phyloP scores from a whole-genome alignment of 2,329 filamentous ascomycete genomes.

The Sordariomycetes sp. region DNA sequence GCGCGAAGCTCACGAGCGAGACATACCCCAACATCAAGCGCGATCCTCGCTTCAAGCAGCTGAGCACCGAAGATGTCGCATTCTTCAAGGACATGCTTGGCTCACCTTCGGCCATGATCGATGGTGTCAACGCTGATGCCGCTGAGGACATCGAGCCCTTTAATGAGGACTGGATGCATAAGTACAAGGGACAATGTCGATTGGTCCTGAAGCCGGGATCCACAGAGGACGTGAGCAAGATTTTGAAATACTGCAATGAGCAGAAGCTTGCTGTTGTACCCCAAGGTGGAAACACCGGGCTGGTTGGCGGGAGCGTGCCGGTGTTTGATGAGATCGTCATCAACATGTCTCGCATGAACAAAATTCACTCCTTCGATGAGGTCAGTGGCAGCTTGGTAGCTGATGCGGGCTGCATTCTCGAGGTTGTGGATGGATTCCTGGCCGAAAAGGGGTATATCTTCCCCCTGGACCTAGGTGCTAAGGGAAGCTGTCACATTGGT shows the following conservation, averaged over 20 bases:
- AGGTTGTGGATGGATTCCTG: constrained; percentile 78
- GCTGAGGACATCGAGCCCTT: constrained; percentile 80
- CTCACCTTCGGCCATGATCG: constrained; percentile 69
- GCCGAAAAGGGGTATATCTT: constrained; percentile 82
- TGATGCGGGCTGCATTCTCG: constrained; percentile 85
- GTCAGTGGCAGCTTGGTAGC: constrained; percentile 84
- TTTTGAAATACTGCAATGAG: constrained; percentile 92
- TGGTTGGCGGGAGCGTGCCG: constrained; percentile 91
- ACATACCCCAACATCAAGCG: constrained; percentile 78
- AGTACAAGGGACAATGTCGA: constrained; percentile 85
- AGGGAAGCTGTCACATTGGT: constrained; percentile 93
- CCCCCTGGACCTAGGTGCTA: constrained; percentile 92
- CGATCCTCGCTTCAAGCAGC: constrained; percentile 61
- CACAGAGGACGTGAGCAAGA: constrained; percentile 81
- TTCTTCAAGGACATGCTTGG: constrained; percentile 79
- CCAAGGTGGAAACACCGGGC: constrained; percentile 92
- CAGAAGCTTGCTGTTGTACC: constrained; percentile 88
- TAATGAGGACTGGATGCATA: constrained; percentile 98
- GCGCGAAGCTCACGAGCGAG: constrained; percentile 67
- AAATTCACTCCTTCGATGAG: constrained; percentile 84
- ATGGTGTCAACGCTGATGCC: constrained; percentile 64
- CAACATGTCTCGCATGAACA: constrained; percentile 83
- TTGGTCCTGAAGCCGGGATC: constrained; percentile 79
- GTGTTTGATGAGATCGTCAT: constrained; percentile 98
- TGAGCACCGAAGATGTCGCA: constrained; percentile 72